Evolutionary conservation across 768 basidiomycete genomes (phyloP).

Genomic region (Pleurotus cornucopiae): DNA sequence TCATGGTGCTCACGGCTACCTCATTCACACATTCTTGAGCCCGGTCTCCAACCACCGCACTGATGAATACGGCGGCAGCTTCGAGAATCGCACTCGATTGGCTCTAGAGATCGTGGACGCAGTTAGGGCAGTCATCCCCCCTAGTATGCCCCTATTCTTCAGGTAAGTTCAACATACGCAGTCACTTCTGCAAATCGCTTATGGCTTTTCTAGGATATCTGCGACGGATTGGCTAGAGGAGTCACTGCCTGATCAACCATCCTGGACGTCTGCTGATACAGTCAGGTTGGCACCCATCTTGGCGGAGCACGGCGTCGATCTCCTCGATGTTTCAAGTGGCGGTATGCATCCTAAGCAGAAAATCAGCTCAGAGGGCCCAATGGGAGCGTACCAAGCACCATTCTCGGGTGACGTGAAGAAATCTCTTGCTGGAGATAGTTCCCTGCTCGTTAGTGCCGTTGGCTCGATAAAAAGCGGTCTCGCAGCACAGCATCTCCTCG

Average conservation of each 20-base stretch:
- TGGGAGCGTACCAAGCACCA: conserved; percentile 16
- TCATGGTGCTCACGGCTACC: conserved; percentile 46
- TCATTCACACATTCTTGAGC: conserved; percentile 39
- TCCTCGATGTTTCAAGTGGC: conserved; percentile 56
- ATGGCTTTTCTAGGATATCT: conserved; percentile 30
- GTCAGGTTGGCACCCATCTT: conserved; percentile 44
- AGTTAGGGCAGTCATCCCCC: conserved; percentile 42
- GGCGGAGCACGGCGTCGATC: conserved; percentile 51
- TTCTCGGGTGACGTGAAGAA: conserved; percentile 50
- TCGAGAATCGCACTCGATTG: conserved; percentile 52
- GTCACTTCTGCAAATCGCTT: neutral
- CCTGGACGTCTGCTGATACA: conserved; percentile 57
- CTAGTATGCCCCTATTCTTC: conserved; percentile 51
- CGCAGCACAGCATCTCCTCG: conserved; percentile 54
- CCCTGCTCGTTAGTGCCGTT: conserved; percentile 39
- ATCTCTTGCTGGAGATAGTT: conserved; percentile 30
- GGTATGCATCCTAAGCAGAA: conserved; percentile 35
- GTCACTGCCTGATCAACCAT: conserved; percentile 40
- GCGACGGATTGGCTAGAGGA: conserved; percentile 59
- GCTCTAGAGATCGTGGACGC: conserved; percentile 46
- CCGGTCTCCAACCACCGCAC: conserved; percentile 44
- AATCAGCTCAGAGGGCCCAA: neutral
- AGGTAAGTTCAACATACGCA: conserved; percentile 27
- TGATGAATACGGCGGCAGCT: conserved; percentile 50
- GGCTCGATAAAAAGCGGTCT: conserved; percentile 54